A percentile compares a stretch with the other conserved stretches of the same genome.
Evolutionary conservation across 352 stramenopile species (phyloP).

Genomic region (Phytophthora brassicae): DNA sequence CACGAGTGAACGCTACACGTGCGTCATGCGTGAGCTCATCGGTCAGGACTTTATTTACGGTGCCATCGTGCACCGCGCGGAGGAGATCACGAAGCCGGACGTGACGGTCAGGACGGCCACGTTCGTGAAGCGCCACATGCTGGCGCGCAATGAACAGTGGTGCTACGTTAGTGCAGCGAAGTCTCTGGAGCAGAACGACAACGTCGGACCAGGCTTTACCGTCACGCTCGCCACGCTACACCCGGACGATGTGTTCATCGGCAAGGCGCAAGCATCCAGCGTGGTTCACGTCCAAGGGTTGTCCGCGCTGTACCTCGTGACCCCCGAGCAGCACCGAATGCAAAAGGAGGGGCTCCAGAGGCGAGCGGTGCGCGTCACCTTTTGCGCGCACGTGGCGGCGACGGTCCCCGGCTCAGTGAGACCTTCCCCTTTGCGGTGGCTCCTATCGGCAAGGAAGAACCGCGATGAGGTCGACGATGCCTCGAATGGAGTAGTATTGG

Average conservation of each 20-base stretch:
- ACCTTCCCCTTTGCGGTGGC: constrained; percentile 21
- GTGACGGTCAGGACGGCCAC: constrained; percentile 50
- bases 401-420: constrained; percentile 6
- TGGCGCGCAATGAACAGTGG: constrained; percentile 54
- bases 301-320: constrained; percentile 39
- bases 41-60: constrained; percentile 53
- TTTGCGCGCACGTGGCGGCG: constrained; percentile 35
- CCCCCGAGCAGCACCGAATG: constrained; percentile 16
- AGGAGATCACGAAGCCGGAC: constrained; percentile 25
- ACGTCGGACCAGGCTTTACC: constrained; percentile 28
- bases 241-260: constrained; percentile 44
- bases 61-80: constrained; percentile 40
- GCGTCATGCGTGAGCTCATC: constrained; percentile 47
- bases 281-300: constrained; percentile 36
- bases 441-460: constrained; percentile 16
- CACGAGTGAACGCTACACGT: constrained; percentile 37
- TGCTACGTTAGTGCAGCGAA: constrained; percentile 43
- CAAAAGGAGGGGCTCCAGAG: constrained; percentile 17
- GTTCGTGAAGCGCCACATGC: constrained; percentile 45
- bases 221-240: constrained; percentile 42
- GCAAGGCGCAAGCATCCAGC: constrained; percentile 41
- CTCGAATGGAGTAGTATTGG: constrained; percentile 26
- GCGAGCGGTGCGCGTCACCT: constrained; percentile 37
- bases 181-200: not conserved
- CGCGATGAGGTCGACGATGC: constrained; percentile 27